Conservation (phyloP, 2,329 filamentous ascomycete species). For the Tolypocladium ovalisporum region DNA sequence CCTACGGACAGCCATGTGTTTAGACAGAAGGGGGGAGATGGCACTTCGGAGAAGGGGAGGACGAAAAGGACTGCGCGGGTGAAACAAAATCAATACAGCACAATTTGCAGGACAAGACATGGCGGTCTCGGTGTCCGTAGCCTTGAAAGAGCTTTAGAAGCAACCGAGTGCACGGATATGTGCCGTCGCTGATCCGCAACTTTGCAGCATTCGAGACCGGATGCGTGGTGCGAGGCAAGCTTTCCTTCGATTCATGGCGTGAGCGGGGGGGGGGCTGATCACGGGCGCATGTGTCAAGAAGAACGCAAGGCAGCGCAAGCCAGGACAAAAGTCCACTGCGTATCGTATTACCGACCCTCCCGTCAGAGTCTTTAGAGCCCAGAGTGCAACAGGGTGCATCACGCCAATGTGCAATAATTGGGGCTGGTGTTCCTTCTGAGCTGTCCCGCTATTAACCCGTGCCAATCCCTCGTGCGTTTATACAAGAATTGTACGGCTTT, state of each 20-base stretch:
- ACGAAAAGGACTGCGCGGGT: background rate
- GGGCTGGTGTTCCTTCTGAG: background rate
- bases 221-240: background rate
- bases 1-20: conserved; percentile 9
- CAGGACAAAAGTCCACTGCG: background rate
- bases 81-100: background rate
- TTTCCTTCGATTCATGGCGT: background rate
- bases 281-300: background rate
- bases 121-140: background rate
- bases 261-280: no score
- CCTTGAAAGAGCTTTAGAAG: background rate
- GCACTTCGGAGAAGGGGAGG: background rate
- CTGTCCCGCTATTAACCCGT: no score
- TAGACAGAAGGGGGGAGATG: conserved; percentile 6
- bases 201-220: background rate
- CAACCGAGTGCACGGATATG: background rate
- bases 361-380: background rate
- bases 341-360: background rate
- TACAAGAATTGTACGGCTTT: background rate
- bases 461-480: background rate
- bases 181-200: background rate
- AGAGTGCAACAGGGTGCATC: background rate
- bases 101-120: background rate
- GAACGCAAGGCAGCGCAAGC: background rate
- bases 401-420: background rate